Evolutionary conservation across 2,329 filamentous ascomycete genomes (phyloP).

Genomic region (Shiraia bambusicola): DNA sequence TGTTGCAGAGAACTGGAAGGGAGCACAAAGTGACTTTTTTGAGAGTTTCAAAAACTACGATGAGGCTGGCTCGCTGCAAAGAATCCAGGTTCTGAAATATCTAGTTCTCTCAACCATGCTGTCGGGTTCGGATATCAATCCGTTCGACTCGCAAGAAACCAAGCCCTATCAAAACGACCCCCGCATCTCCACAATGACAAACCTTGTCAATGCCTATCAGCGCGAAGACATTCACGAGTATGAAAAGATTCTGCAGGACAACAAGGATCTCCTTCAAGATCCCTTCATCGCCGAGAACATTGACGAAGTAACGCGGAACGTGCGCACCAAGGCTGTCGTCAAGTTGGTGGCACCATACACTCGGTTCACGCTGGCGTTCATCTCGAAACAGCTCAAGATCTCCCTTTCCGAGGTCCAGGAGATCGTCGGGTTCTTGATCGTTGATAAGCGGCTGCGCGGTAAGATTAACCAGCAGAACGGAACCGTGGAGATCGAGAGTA

Average conservation of each 20-base stretch:
- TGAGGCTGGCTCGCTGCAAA: slow-evolving; percentile 91
- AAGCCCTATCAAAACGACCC: slow-evolving; percentile 97
- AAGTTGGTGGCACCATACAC: slow-evolving; percentile 95
- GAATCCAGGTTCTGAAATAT: slow-evolving; percentile 97
- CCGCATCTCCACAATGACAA: slow-evolving; percentile 94
- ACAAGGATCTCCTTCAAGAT: slow-evolving; percentile 86
- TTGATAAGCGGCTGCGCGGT: slow-evolving; percentile 83
- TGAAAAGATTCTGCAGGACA: slow-evolving; percentile 80
- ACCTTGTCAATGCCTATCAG: slow-evolving; percentile 95
- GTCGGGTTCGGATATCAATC: slow-evolving; percentile 98
- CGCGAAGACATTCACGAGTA: slow-evolving; percentile 91
- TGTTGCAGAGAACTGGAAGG: slow-evolving; percentile 84
- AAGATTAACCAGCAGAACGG: slow-evolving; percentile 88
- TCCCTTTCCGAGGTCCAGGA: slow-evolving; percentile 85
- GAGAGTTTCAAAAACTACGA: slow-evolving; percentile 99
- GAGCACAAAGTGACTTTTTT: slow-evolving; percentile 96
- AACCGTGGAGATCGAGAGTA: slow-evolving; percentile 75
- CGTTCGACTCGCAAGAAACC: slow-evolving; percentile 97
- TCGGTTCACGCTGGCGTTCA: slow-evolving; percentile 83
- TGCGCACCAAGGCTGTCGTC: slow-evolving; percentile 92
- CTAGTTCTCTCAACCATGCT: slow-evolving; percentile 95
- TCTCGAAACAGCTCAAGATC: slow-evolving; percentile 85
- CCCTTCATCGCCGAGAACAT: slow-evolving; percentile 99
- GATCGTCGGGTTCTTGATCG: slow-evolving; percentile 90
- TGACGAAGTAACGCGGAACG: slow-evolving; percentile 96